Conservation (phyloP, 1,284 basidiomycete species). For the Moesziomyces globuligerus region DNA sequence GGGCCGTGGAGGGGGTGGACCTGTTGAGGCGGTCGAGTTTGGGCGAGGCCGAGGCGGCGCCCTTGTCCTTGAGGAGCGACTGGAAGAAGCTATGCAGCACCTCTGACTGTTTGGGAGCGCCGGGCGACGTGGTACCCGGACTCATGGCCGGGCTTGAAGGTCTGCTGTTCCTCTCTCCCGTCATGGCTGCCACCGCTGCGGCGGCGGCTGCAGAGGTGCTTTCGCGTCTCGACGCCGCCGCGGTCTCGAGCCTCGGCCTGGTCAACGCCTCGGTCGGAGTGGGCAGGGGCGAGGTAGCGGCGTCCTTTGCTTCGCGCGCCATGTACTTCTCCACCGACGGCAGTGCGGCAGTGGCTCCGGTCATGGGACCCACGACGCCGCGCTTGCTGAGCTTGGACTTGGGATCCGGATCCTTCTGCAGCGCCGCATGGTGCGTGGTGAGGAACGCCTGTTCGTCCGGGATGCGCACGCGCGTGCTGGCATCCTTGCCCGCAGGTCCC, state of each 20-base stretch:
- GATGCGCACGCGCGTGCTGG: constrained; percentile 18
- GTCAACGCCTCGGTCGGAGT: background rate
- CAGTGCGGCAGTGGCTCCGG: constrained; percentile 30
- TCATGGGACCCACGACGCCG: constrained; percentile 54
- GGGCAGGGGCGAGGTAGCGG: background rate
- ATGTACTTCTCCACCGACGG: constrained; percentile 49
- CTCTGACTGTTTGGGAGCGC: constrained; percentile 57
- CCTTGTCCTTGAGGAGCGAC: constrained; percentile 46
- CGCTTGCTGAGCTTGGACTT: constrained; percentile 39
- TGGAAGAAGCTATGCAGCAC: constrained; percentile 65
- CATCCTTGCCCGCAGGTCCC: constrained; percentile 14
- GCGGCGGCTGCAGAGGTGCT: constrained; percentile 29
- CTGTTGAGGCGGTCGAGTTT: constrained; percentile 22
- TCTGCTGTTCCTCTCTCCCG: constrained; percentile 11
- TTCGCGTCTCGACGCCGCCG: constrained; percentile 31
- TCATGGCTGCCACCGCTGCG: constrained; percentile 29
- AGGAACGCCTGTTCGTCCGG: constrained; percentile 50
- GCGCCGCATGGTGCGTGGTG: constrained; percentile 41
- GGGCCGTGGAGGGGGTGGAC: background rate
- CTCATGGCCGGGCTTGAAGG: constrained; percentile 34
- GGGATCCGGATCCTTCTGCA: constrained; percentile 43
- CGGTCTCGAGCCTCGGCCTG: background rate
- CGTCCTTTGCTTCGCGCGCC: constrained; percentile 10
- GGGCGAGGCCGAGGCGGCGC: constrained; percentile 13
- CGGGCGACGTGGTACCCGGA: constrained; percentile 19